Evolutionary conservation across 306 rosid species (phyloP), one percentile per base, ranked within the genome.

Genomic region (Geum urbanum): DNA sequence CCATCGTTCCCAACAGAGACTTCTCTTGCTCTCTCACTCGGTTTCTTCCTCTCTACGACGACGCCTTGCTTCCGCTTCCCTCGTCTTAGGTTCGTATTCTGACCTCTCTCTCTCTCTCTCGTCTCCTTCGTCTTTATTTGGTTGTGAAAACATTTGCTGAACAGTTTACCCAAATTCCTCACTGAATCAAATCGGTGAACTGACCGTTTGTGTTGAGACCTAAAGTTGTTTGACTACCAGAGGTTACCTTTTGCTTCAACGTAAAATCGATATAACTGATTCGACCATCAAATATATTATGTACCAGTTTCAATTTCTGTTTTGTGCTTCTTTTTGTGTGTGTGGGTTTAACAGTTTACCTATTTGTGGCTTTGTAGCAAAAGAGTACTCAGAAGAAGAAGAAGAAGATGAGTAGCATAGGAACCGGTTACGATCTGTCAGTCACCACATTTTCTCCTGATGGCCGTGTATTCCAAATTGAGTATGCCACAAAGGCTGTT

Each of bases 401-500:
- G 35, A 16, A 52, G 10, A 69, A 64, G 39, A 92, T 92, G 98
- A 90, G 96, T 76, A 94, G 99, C 92, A 94, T 94, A 35, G 99
- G 99, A 67, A 94, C 99, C 0, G 99, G 99, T 14, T 94, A 94
- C 76, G 99, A 94, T 80, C 97, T 94, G 7, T 91, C 99, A 0
- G 99, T 94, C 86, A 94, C 99, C 18, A 94, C 99, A 37, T 94
- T 94, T 78, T 94, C 99, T 6, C 99, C 99, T 0, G 99, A 94
- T 44, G 99, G 99, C 56, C 97, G 99, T 16, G 96, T 94, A 66
- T 94, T 94, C 69, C 99, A 94, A 96, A 90, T 94, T 89, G 99
- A 94, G 48, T 94, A 94, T 22, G 99, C 99, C 5, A 90, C 97
- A 46, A 94, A 94, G 82, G 99, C 99, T 54, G 99, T 94, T 78